Base-by-base conservation (phyloP, 495 filamentous ascomycete genomes). In the Talaromyces trachyspermus region DNA sequence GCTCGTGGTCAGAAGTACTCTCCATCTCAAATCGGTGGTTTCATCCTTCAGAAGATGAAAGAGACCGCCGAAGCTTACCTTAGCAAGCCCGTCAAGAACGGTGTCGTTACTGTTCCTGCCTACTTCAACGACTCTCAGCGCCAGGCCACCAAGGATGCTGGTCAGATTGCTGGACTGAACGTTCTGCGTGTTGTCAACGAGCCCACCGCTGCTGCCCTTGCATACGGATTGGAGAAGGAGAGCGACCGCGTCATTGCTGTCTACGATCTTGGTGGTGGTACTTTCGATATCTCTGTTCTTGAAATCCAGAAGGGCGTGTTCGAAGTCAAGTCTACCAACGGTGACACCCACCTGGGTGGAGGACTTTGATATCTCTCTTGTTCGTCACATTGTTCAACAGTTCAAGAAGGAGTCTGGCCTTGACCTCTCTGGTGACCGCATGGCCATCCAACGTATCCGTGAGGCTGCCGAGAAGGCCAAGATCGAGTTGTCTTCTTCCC, bases 391-490 rank as follows among this genome's bases (percentile, higher is more conserved):
- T 27, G 89, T 96, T 43, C 77, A 85, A 67, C 81, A 94, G 62
- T 98, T 98, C 79, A 96, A 95, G 86, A 88, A 86, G 70, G 88
- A 95, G 48, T 85, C 85, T 24, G 84, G 88, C 44, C 87, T 97
- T 50, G 94, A 98, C 67, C 80, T 98, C 42, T 85, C 86, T 27
- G 71, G 70, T 54, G 92, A 98, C 78, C 90, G 92, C 61, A 97
- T 98, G 92, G 92, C 92, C 49, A 94, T 98, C 57, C 92, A 98
- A 77, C 80, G 92, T 74, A 96, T 98, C 66, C 92, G 92, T 72
- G 92, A 98, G 75, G 92, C 92, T 53, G 92, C 94, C 52, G 92
- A 98, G 81, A 98, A 98, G 83, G 92, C 92, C 63, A 98, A 98
- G 87, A 98, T 97, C 62, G 92, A 98, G 74, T 79, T 98, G 52